These are phyloP conservation scores for Phytophthora vignae DNA, from an alignment of 352 stramenopile genomes.

Conservation along the genomic window DNA sequence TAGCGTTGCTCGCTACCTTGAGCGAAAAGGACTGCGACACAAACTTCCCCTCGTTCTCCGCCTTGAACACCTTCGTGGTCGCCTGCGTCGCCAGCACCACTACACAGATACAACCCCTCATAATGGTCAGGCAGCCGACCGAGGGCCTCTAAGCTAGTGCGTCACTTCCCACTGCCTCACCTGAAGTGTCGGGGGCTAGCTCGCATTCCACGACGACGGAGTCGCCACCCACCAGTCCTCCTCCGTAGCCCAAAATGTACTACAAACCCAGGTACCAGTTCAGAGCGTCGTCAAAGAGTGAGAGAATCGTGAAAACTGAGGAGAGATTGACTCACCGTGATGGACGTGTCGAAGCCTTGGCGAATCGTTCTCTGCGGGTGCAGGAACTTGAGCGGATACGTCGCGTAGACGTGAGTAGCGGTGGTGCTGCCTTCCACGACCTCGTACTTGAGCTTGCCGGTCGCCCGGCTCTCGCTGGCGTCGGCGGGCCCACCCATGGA, in stretches of 20 bases:
- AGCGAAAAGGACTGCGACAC: constrained; percentile 69
- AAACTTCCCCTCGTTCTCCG: constrained; percentile 46
- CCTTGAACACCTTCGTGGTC: constrained; percentile 91
- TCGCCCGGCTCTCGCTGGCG: constrained; percentile 13
- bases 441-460: constrained; percentile 76
- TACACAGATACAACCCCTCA: constrained; percentile 20
- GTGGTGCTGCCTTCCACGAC: constrained; percentile 67
- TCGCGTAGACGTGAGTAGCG: constrained; percentile 80
- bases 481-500: constrained; percentile 11
- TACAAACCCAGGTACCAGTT: constrained; percentile 28
- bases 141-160: not conserved
- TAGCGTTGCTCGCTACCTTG: constrained; percentile 57
- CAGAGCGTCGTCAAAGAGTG: not conserved
- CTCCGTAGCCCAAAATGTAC: constrained; percentile 88
- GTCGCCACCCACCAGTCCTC: constrained; percentile 83
- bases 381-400: constrained; percentile 90
- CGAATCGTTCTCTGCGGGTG: constrained; percentile 72
- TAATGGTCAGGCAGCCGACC: constrained; percentile 9
- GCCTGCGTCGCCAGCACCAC: constrained; percentile 83
- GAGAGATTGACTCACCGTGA: constrained; percentile 57
- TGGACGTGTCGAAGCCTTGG: constrained; percentile 71
- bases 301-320: not conserved
- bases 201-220: constrained; percentile 68
- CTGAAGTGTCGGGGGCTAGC: constrained; percentile 51
- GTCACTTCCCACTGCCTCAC: constrained; percentile 32